Evolutionary conservation across 2,329 filamentous ascomycete genomes (phyloP).

Genomic region (Moelleriella libera): DNA sequence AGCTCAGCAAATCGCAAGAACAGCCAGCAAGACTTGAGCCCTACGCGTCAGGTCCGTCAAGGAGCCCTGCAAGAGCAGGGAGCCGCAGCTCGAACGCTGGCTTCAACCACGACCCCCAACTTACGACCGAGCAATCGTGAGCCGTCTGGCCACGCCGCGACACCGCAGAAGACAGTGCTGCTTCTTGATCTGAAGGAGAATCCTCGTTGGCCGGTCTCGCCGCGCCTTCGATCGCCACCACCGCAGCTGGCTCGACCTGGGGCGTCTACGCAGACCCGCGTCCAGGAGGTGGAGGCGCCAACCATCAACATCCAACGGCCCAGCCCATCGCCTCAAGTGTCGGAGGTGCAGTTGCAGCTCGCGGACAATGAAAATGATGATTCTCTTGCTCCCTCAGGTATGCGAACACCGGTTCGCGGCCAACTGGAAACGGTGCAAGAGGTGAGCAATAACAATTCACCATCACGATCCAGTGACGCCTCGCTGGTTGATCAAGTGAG

Average conservation of each 20-base stretch:
- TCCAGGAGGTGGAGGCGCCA: conserved; percentile 35
- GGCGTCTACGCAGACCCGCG: conserved; percentile 25
- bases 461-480: conserved; percentile 31
- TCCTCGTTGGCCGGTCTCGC: conserved; percentile 64
- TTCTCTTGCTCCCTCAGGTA: conserved; percentile 29
- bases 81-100: conserved; percentile 52
- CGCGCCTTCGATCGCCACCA: conserved; percentile 64
- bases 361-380: conserved; percentile 42
- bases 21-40: conserved; percentile 50
- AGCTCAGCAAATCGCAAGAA: conserved; percentile 42
- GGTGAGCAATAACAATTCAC: conserved; percentile 63
- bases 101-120: conserved; percentile 52
- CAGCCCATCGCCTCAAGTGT: conserved; percentile 30
- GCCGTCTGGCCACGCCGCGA: conserved; percentile 42
- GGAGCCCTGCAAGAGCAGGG: conserved; percentile 42
- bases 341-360: conserved; percentile 19
- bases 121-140: conserved; percentile 50
- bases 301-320: conserved; percentile 38
- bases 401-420: conserved; percentile 46
- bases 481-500: conserved; percentile 34
- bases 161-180: conserved; percentile 46
- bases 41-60: conserved; percentile 35
- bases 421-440: conserved; percentile 85
- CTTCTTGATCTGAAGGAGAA: conserved; percentile 37
- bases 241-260: conserved; percentile 37